Evolutionary conservation across 352 stramenopile species (phyloP), one percentile per base, ranked within the genome.

Genomic region (Globisporangium spinosum): DNA sequence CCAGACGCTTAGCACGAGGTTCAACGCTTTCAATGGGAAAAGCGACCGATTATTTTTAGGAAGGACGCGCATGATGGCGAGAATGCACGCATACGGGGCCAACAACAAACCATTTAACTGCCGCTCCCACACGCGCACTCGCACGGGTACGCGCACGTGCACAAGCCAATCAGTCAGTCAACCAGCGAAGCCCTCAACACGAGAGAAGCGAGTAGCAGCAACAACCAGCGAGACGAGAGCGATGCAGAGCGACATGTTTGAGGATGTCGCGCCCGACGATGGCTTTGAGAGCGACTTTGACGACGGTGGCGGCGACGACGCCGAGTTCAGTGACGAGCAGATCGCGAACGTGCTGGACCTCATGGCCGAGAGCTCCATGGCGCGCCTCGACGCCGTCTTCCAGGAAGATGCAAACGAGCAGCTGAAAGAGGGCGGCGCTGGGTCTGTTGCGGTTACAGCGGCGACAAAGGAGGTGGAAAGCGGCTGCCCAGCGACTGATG

Each of bases 261-360:
- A 87, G 59, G 79, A 88, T 58, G 83, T 85, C 43, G 58, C 51
- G 51, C 85, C 77, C 22, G 75, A 85, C n/a, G 62, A 67, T 34
- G 49, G 29, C 25, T 47, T 65, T 4, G 59, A 5, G 49, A 53
- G n/a, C 20, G 65, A 77, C 43, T 40, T 56, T 56, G 23, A n/a
- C 3, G 72, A n/a, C n/a, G n/a, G n/a, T n/a, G n/a, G n/a, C n/a
- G n/a, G n/a, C n/a, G n/a, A 84, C 23, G 77, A 79, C 22, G 66
- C 70, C 3, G 61, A 73, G 17, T 77, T 80, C 57, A 85, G 72
- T 1, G 77, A 89, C 35, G 72, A 80, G 32, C 76, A 82, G 47
- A 78, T 75, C 29, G 74, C 72, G 6, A 77, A 60, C 35, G 62
- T 86, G 23, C 58, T 89, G 27, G 71, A 80, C n/a, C 77, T 89